These are phyloP conservation scores for Nannochloris sp. DNA, from an alignment of 139 green algal genomes.

Conservation along the genomic window DNA sequence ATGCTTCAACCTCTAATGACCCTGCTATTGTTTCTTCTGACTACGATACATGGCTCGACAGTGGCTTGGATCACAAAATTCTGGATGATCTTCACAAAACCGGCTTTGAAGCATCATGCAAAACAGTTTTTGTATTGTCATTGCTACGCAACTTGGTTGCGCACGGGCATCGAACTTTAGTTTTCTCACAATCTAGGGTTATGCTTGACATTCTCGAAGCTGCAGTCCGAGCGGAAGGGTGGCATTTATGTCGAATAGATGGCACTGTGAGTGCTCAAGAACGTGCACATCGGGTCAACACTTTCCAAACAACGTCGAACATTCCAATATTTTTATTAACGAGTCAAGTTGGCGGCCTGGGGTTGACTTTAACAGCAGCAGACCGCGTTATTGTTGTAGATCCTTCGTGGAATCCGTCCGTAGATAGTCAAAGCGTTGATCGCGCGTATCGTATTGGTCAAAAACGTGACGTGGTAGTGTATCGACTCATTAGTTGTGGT, in stretches of 20 bases:
- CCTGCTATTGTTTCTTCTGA: conserved; percentile 13
- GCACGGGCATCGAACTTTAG: conserved; percentile 72
- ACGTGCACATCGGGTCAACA: conserved; percentile 34
- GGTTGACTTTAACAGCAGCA: conserved; percentile 88
- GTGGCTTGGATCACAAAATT: too few species aligned
- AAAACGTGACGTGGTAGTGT: conserved; percentile 59
- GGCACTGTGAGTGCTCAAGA: conserved; percentile 51
- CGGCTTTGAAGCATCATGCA: conserved; percentile 59
- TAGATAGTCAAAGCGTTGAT: conserved; percentile 71
- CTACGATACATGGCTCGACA: too few species aligned
- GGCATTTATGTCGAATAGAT: conserved; percentile 73
- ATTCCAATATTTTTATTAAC: conserved; percentile 91
- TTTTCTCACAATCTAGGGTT: conserved; percentile 81
- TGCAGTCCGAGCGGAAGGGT: conserved; percentile 32
- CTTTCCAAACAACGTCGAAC: conserved; percentile 56
- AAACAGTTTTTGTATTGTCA: conserved; percentile 65
- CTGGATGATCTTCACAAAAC: conserved; percentile 6
- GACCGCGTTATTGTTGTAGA: conserved; percentile 77
- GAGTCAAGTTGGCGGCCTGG: conserved; percentile 83
- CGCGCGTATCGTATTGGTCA: conserved; percentile 82
- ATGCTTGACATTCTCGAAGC: conserved; percentile 88
- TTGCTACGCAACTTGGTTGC: conserved; percentile 65
- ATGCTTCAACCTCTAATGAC: not conserved
- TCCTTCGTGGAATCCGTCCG: conserved; percentile 65
- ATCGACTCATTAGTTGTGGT: conserved; percentile 79